Percentiles rank a stretch among this genome's conserved stretches.
Evolutionary conservation across 176 grass and related monocot species (phyloP).

Genomic region (Zea mays): DNA sequence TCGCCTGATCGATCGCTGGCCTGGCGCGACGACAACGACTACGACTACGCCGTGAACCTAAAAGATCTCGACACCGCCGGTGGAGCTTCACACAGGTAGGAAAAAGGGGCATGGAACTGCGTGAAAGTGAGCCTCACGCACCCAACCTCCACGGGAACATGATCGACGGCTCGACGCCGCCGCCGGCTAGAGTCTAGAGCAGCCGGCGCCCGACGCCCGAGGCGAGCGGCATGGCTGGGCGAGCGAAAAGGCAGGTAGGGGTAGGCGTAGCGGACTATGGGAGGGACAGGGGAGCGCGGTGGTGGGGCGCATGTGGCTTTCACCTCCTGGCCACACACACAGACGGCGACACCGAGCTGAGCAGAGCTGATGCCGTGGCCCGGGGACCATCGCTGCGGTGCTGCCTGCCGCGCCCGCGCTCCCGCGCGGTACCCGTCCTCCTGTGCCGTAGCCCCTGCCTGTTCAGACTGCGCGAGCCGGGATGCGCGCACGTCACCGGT

Average conservation of each 20-base stretch:
- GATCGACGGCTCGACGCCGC: too few species aligned
- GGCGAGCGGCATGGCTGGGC: too few species aligned
- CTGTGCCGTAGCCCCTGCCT: not conserved
- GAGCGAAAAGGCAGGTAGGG: too few species aligned
- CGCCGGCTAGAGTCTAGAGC: too few species aligned
- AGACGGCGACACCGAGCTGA: not conserved
- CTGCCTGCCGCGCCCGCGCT: not conserved
- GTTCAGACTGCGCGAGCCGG: not conserved
- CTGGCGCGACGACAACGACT: not conserved
- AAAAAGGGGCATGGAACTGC: not conserved
- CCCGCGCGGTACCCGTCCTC: not conserved
- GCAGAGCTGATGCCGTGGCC: not conserved
- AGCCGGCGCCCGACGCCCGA: too few species aligned
- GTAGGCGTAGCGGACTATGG: not conserved
- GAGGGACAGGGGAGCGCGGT: not conserved
- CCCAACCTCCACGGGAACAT: not conserved
- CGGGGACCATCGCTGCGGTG: slow-evolving; percentile 25
- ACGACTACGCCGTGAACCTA: not conserved
- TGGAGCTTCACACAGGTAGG: too few species aligned
- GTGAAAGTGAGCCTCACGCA: not conserved
- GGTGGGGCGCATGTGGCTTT: not conserved
- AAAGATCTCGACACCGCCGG: not conserved
- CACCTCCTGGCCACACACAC: slow-evolving; percentile 2
- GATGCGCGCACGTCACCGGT: slow-evolving; percentile 28
- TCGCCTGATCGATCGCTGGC: not conserved